Evolutionary conservation across 352 stramenopile genomes (phyloP).

Genomic region (Phytopythium mirpurense): DNA sequence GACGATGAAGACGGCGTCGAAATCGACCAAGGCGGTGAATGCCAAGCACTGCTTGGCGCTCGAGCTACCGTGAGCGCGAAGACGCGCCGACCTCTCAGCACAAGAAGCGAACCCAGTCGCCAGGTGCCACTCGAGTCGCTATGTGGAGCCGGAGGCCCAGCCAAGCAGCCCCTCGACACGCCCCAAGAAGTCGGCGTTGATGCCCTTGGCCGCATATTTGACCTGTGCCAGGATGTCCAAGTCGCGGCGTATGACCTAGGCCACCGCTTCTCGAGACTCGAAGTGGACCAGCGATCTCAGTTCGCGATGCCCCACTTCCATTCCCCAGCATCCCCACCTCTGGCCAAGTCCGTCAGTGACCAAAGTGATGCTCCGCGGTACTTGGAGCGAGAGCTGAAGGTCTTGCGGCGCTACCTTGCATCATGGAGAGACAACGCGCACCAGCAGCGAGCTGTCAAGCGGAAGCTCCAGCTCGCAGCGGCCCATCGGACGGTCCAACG

Average conservation of each 20-base stretch:
- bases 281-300: constrained; percentile 21
- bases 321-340: neutral
- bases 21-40: neutral
- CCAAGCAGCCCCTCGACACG: neutral
- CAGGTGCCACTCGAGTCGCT: neutral
- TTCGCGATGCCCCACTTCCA: neutral
- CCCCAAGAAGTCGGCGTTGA: neutral
- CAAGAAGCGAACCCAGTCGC: neutral
- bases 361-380: constrained; percentile 20
- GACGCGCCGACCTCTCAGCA: neutral
- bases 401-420: constrained; percentile 48
- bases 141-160: too few species aligned
- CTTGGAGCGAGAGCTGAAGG: constrained; percentile 62
- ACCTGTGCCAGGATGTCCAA: constrained; percentile 49
- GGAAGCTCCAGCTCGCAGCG: constrained; percentile 16
- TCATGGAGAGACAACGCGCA: constrained; percentile 26
- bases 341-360: neutral
- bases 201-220: constrained; percentile 27
- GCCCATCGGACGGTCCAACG: constrained; percentile 20
- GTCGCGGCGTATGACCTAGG: constrained; percentile 36
- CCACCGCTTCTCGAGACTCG: constrained; percentile 24
- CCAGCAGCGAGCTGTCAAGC: constrained; percentile 16
- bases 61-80: neutral
- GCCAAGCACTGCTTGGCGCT: neutral
- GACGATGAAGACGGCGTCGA: neutral